Base-by-base conservation (phyloP, 2,329 filamentous ascomycete species). In the Coniochaeta prunicola region DNA sequence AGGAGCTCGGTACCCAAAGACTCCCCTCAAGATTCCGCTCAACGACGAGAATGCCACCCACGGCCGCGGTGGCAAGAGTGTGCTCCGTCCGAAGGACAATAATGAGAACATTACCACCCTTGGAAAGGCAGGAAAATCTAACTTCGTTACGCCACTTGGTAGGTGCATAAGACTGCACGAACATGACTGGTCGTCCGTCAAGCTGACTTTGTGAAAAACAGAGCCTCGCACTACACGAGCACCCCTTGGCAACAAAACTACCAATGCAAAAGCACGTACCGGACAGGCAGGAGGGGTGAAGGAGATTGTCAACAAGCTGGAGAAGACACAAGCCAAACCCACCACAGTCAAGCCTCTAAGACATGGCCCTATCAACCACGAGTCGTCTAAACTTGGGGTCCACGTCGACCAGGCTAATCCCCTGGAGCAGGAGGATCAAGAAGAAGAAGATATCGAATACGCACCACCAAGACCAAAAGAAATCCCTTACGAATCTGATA, bases 221-320 rank as follows among this genome's bases (percentile, higher is more conserved):
- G 85, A 81, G 59, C 81, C 87, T 56, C 85, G 86, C 60, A 87
- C 79, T 2, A 64, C 59, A 60, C 86, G 93, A 67, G 92, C 92
- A 38, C 90, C 91, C 13, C 77, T 99, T 54, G 93, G 93, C 34
- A 88, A 91, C 80, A 99, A 99, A 75, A 97, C 93, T 1, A 97
- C 94, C 57, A 99, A 99, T 73, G 91, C 90, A 58, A 97, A 96
- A 60, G 69, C 70, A 3, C 65, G 77, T 83, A 87, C 60, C 84
- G 80, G 69, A 80, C 79, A 56, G 81, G 86, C 64, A 63, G 87
- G 86, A 4, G 83, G 83, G 7, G 86, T 82, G 33, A 88, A 86
- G 66, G 77, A 76, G 60, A 77, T 79, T 24, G 78, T 81, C 42
- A 79, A 81, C 54, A 84, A 86, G 60, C 73, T 82, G 56, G 86